A percentile compares a stretch with the other conserved stretches of the same genome.
Evolutionary conservation across 257 asterid species (phyloP).

Genomic region (Salvia splendens): DNA sequence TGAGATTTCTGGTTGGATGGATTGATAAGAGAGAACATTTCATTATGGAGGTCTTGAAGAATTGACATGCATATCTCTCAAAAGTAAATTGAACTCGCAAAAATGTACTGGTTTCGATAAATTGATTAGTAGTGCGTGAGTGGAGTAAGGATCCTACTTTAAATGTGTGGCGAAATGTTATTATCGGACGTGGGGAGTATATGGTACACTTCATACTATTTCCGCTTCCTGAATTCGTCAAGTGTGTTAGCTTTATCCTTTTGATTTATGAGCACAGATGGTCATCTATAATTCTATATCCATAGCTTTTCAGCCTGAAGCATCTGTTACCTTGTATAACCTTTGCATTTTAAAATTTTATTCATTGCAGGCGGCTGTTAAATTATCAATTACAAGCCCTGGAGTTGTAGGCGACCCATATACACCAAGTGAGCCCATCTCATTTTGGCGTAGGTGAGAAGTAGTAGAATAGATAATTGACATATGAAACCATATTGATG

Average conservation of each 20-base stretch:
- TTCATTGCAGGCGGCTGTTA: slow-evolving; percentile 57
- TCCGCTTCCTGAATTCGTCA: neutral
- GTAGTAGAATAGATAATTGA: slow-evolving; percentile 18
- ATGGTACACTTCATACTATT: neutral
- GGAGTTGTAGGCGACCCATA: slow-evolving; percentile 85
- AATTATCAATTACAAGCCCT: slow-evolving; percentile 71
- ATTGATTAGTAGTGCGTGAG: too few relatives aligned
- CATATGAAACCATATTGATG: slow-evolving; percentile 9
- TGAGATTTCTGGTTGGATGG: slow-evolving; percentile 17
- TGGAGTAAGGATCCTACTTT: too few relatives aligned
- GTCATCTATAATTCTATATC: neutral
- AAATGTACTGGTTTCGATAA: neutral
- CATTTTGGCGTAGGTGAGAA: slow-evolving; percentile 74
- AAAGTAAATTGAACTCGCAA: neutral
- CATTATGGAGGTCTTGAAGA: slow-evolving; percentile 27
- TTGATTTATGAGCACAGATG: slow-evolving; percentile 12
- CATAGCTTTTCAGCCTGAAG: slow-evolving; percentile 1
- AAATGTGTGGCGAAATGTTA: too few relatives aligned
- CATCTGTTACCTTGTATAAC: slow-evolving; percentile 14
- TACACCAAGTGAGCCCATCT: slow-evolving; percentile 59
- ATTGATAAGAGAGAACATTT: slow-evolving; percentile 8
- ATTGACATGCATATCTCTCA: slow-evolving; percentile 6
- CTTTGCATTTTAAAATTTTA: slow-evolving; percentile 27
- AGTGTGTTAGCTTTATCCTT: slow-evolving; percentile 13
- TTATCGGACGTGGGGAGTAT: too few relatives aligned